Conservation (phyloP, 2,329 filamentous ascomycete genomes). For the Neonectria punicea region DNA sequence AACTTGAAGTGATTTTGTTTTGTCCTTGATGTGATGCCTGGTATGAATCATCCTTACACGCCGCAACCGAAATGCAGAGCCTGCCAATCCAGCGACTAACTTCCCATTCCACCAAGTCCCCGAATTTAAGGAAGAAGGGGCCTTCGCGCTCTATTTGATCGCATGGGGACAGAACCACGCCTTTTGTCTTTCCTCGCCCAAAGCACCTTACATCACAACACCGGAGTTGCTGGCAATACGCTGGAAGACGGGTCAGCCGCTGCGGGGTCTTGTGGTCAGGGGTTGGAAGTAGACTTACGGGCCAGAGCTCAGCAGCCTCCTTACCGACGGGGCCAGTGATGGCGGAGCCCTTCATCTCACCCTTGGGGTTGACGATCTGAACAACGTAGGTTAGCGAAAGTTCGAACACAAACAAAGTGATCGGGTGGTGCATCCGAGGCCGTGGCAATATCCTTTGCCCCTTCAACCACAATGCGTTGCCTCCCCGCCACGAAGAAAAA, state of each 20-base stretch:
- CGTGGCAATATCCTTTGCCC: neutral
- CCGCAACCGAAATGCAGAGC: slow-evolving; percentile 65
- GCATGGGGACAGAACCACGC: slow-evolving; percentile 47
- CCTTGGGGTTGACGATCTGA: slow-evolving; percentile 99
- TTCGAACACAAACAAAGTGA: neutral
- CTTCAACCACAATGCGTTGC: neutral
- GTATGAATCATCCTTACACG: slow-evolving; percentile 65
- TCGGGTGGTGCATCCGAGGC: neutral
- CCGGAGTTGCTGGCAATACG: slow-evolving; percentile 99
- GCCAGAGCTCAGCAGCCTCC: slow-evolving; percentile 99
- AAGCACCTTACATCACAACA: slow-evolving; percentile 93
- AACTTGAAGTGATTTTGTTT: slow-evolving; percentile 49
- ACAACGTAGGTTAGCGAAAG: slow-evolving; percentile 48
- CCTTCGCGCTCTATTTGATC: slow-evolving; percentile 48
- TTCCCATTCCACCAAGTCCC: slow-evolving; percentile 37
- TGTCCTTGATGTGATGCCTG: slow-evolving; percentile 62
- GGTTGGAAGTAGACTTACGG: slow-evolving; percentile 69
- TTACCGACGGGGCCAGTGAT: slow-evolving; percentile 99
- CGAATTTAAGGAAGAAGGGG: slow-evolving; percentile 37
- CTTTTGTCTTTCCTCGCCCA: slow-evolving; percentile 44
- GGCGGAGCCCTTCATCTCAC: slow-evolving; percentile 99
- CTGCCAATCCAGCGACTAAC: slow-evolving; percentile 56
- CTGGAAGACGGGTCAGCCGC: slow-evolving; percentile 58
- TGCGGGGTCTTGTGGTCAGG: neutral
- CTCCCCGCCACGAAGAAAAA: neutral